Conservation (phyloP, 495 filamentous ascomycete genomes). For the Chaetomium fimeti region DNA sequence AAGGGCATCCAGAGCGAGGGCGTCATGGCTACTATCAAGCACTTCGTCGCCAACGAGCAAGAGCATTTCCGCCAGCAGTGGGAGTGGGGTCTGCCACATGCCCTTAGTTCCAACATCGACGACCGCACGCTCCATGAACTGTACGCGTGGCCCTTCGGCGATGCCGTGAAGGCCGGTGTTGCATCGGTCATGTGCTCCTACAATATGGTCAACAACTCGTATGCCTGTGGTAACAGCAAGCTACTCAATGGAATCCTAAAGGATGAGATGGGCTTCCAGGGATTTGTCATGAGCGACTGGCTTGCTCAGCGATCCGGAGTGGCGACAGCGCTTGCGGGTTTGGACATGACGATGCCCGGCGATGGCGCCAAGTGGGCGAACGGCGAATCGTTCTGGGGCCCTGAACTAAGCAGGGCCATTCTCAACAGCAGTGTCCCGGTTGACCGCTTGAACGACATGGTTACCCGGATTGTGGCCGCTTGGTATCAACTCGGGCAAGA, state of each 20-base stretch:
- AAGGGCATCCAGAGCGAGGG: conserved; percentile 71
- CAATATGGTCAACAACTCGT: conserved; percentile 87
- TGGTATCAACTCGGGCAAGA: conserved; percentile 93
- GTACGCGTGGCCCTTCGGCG: conserved; percentile 88
- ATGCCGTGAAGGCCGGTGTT: conserved; percentile 82
- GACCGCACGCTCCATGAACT: conserved; percentile 80
- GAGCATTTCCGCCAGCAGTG: conserved; percentile 72
- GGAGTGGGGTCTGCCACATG: conserved; percentile 76
- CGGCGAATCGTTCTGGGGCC: conserved; percentile 78
- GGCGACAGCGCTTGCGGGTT: conserved; percentile 71
- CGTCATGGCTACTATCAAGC: conserved; percentile 70
- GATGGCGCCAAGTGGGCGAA: conserved; percentile 77
- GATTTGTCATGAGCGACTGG: conserved; percentile 93
- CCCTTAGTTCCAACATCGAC: conserved; percentile 77
- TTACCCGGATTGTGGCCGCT: conserved; percentile 80
- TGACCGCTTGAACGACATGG: conserved; percentile 89
- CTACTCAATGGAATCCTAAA: conserved; percentile 89
- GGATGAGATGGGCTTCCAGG: conserved; percentile 92
- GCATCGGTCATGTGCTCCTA: conserved; percentile 87
- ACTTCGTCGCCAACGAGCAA: conserved; percentile 74
- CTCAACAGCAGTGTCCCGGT: conserved; percentile 83
- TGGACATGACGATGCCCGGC: conserved; percentile 96
- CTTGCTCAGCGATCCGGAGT: conserved; percentile 83
- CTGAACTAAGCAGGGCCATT: conserved; percentile 69
- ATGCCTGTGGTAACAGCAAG: conserved; percentile 90